Evolutionary conservation across 192 early-diverging fungal genomes (phyloP).

Genomic region (Podila epigama): DNA sequence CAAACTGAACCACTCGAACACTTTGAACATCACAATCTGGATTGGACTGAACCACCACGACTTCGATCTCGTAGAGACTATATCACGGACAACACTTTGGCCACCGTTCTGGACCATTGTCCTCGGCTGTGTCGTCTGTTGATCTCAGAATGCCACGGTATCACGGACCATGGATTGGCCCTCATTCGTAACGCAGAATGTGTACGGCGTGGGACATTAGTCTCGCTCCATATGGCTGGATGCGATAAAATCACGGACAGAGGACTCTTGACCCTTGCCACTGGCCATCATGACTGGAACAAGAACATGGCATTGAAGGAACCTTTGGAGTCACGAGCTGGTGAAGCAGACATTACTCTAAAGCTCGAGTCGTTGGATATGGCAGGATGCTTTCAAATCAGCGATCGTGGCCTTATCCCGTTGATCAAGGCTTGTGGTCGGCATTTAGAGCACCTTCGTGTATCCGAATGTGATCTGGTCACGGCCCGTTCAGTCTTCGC

Average conservation of each 20-base stretch:
- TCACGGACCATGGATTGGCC: conserved; percentile 26
- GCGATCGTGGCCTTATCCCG: conserved; percentile 39
- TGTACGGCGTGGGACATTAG: conserved; percentile 10
- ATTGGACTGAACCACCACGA: not conserved
- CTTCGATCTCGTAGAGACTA: conserved; percentile 21
- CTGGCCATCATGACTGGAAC: not conserved
- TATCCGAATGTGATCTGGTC: conserved; percentile 46
- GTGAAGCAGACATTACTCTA: not conserved
- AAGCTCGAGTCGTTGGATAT: conserved; percentile 46
- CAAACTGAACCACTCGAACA: no score
- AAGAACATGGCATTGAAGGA: not conserved
- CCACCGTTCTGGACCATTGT: conserved; percentile 38
- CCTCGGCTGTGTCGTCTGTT: conserved; percentile 49
- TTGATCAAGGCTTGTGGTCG: conserved; percentile 38
- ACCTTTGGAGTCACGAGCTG: not conserved
- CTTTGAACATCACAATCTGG: no score
- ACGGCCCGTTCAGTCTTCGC: conserved; percentile 19
- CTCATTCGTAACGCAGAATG: conserved; percentile 12
- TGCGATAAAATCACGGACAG: conserved; percentile 44
- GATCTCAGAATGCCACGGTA: conserved; percentile 42
- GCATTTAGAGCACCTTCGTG: conserved; percentile 34
- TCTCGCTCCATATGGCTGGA: conserved; percentile 32
- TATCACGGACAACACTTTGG: conserved; percentile 47
- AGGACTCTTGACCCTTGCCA: conserved; percentile 30
- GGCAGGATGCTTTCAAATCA: conserved; percentile 48